Base-by-base conservation (phyloP, 768 basidiomycete species). In the Boletus fagicola region DNA sequence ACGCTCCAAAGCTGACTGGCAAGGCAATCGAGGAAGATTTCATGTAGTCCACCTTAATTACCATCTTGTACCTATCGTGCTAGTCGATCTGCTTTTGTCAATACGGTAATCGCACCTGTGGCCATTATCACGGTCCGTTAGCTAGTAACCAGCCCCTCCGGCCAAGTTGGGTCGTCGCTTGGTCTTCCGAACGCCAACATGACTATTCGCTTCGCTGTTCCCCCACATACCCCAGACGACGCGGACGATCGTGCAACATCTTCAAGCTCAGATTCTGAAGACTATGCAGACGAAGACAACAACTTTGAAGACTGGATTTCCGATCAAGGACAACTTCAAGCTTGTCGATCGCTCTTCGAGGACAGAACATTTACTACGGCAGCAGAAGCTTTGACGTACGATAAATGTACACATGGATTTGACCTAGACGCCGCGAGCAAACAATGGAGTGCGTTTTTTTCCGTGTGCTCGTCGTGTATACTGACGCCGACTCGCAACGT, bases 1-100 rank as follows among this genome's bases (percentile, higher is more conserved):
- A 75, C 33, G 76, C 57, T 12, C 77, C 77, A 24, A 74, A 75
- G 61, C 83, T 83, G 72, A 85, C 84, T 3, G 88, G 84, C 13
- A 80, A 82, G 62, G 92, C 91, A 64, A 75, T 92, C 66, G 90
- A 92, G 70, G 91, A 94, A 49, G 92, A 94, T 69, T 94, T 94
- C 69, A 94, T 94, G 89, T 93, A 75, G 80, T 54, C 16, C 43
- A 20, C 18, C 18, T 4, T 50, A 20, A 26, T n/a, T 35, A 16
- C 4, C 51, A 4, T 36, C 18, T 30, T 31, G 28, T 51, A 53
- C 48, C 11, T 24, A 8, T 36, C n/a, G n/a, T 39, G n/a, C 20
- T 35, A 47, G 33, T 38, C 26, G 9, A 45, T 39, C 26, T 36
- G n/a, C 31, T 24, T 7, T 30, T 43, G 39, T n/a, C 28, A 3